Conservation (phyloP, 2,329 filamentous ascomycete genomes). For the Aspergillus sp. region DNA sequence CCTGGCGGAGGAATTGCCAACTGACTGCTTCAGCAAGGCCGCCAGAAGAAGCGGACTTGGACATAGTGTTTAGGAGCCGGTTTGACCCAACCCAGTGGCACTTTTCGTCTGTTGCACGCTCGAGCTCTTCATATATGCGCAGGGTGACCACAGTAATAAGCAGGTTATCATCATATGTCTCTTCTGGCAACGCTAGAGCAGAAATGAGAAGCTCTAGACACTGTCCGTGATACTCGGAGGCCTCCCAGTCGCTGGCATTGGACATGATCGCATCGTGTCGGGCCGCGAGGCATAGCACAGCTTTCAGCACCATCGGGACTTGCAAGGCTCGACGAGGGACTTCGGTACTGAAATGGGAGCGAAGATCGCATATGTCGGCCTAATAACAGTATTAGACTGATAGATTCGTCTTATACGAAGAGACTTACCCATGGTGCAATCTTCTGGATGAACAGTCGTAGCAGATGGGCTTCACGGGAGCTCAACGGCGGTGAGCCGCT, state of each 20-base stretch:
- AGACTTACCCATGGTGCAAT: conserved; percentile 36
- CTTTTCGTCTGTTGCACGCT: conserved; percentile 34
- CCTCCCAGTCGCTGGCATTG: conserved; percentile 43
- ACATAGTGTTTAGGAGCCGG: conserved; percentile 41
- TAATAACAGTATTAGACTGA: conserved; percentile 11
- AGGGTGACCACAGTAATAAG: conserved; percentile 53
- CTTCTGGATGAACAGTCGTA: conserved; percentile 38
- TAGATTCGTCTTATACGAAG: background rate
- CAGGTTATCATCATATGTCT: conserved; percentile 50
- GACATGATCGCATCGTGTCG: conserved; percentile 47
- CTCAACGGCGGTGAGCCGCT: conserved; percentile 20
- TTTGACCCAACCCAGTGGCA: conserved; percentile 44
- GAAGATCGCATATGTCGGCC: conserved; percentile 39
- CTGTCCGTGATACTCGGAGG: conserved; percentile 48
- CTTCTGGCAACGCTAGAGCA: conserved; percentile 45
- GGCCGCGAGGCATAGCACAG: conserved; percentile 50
- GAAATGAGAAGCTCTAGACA: conserved; percentile 52
- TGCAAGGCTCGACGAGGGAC: conserved; percentile 51
- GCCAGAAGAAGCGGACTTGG: conserved; percentile 42
- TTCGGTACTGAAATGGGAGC: conserved; percentile 47
- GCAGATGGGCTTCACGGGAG: conserved; percentile 35
- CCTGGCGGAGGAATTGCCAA: conserved; percentile 47
- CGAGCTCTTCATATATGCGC: conserved; percentile 52
- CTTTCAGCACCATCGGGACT: conserved; percentile 51
- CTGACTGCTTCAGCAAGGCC: conserved; percentile 45